A percentile compares a stretch with the other conserved stretches of the same genome.
Evolutionary conservation across 2,329 filamentous ascomycete genomes (phyloP).

Genomic region (Ilyonectria robusta): DNA sequence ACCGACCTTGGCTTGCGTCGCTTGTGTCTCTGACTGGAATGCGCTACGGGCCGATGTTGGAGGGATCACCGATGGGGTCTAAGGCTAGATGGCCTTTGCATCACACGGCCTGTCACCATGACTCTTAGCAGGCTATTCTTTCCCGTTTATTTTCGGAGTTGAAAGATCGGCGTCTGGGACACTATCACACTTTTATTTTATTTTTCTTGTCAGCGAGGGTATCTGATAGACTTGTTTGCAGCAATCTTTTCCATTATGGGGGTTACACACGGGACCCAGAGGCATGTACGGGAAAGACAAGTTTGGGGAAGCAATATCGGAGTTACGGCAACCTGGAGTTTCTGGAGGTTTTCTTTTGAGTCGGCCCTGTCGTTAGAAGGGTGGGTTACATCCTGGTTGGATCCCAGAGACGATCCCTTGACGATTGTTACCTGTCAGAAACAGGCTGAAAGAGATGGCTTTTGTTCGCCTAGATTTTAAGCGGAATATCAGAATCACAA

Average conservation of each 20-base stretch:
- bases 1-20: conserved; percentile 11
- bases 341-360: conserved; percentile 24
- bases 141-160: conserved; percentile 1
- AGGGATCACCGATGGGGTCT: background rate
- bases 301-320: conserved; percentile 38
- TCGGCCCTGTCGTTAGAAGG: background rate
- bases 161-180: conserved; percentile 17
- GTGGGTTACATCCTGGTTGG: conserved; percentile 14
- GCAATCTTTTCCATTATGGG: conserved; percentile 14
- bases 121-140: conserved; percentile 1
- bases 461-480: conserved; percentile 5
- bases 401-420: conserved; percentile 14
- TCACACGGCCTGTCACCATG: background rate
- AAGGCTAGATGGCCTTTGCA: background rate
- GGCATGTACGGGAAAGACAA: conserved; percentile 13
- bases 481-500: conserved; percentile 2
- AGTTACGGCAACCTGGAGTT: conserved; percentile 40
- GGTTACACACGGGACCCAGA: background rate
- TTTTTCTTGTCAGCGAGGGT: background rate
- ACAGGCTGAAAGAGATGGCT: conserved; percentile 1
- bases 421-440: conserved; percentile 14
- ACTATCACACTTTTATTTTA: background rate
- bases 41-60: background rate
- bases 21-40: background rate
- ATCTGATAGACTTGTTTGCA: conserved; percentile 24